These are phyloP conservation scores for Orbilia oligospora DNA, from an alignment of 2,329 filamentous ascomycete species.

Conservation along the genomic window DNA sequence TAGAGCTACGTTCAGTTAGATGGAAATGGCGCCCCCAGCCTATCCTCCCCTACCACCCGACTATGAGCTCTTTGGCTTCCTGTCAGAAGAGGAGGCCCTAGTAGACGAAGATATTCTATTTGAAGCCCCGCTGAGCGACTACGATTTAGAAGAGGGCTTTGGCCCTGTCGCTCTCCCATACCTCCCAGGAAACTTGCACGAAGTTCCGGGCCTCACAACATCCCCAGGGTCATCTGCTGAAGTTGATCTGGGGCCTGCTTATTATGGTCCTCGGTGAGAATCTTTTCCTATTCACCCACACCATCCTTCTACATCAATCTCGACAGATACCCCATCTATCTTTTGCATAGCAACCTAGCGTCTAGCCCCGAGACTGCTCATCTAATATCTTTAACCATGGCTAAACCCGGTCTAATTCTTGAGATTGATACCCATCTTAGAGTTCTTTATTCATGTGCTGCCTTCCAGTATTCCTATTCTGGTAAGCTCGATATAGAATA, in stretches of 20 bases:
- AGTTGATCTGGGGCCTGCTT: no score
- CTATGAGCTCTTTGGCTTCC: neutral
- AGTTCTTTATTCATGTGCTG: slow-evolving; percentile 11
- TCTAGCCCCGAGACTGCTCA: no score
- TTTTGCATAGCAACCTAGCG: no score
- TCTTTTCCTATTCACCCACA: neutral
- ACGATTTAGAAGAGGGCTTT: neutral
- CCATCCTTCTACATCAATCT: neutral
- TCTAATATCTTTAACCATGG: neutral
- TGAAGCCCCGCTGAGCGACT: neutral
- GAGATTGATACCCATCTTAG: neutral
- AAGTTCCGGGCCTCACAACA: neutral
- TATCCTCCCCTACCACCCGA: neutral
- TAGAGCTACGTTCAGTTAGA: neutral
- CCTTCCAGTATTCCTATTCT: slow-evolving; percentile 24
- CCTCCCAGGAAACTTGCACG: neutral
- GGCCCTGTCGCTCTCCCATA: neutral
- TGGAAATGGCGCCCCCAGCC: slow-evolving; percentile 1
- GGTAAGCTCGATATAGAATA: slow-evolving; percentile 33
- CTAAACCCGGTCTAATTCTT: neutral
- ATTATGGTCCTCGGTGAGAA: neutral
- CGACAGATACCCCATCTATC: neutral
- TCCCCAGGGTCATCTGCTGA: neutral
- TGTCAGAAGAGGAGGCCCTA: neutral
- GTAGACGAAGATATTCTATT: neutral